Conservation (phyloP, 2,329 filamentous ascomycete species). For the Dothistroma septosporum region DNA sequence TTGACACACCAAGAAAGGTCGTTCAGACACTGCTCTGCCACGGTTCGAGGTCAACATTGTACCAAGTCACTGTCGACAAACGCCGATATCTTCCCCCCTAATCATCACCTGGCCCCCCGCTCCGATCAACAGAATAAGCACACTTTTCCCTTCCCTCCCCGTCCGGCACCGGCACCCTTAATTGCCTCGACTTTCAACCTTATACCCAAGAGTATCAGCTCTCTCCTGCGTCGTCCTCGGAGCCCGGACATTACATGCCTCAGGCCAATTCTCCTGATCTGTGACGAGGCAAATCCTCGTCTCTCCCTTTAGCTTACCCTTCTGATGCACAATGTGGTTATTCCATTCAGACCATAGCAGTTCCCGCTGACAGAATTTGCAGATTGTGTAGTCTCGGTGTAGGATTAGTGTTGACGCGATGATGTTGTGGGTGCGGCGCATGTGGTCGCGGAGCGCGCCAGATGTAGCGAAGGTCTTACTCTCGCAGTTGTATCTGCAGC, state of each 20-base stretch:
- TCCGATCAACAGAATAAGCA: background rate
- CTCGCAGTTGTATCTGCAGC: background rate
- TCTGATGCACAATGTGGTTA: background rate
- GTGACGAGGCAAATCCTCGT: background rate
- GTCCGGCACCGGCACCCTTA: background rate
- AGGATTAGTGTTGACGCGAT: background rate
- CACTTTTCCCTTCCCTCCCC: background rate
- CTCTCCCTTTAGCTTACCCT: background rate
- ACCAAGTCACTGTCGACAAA: no score
- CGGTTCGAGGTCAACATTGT: no score
- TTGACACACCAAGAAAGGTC: no score
- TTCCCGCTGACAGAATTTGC: background rate
- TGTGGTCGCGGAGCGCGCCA: background rate
- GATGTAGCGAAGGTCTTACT: background rate
- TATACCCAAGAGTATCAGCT: background rate
- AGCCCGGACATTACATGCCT: background rate
- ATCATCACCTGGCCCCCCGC: background rate
- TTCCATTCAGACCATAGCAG: background rate
- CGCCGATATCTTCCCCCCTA: no score
- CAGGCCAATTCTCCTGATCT: background rate
- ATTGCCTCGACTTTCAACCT: background rate
- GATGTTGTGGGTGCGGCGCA: slow-evolving; percentile 3
- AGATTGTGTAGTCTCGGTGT: background rate
- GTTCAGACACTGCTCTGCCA: no score
- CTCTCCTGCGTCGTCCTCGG: background rate